phyloP scores from a whole-genome alignment of 2,329 filamentous ascomycete species.

The Colletotrichum limetticola region DNA sequence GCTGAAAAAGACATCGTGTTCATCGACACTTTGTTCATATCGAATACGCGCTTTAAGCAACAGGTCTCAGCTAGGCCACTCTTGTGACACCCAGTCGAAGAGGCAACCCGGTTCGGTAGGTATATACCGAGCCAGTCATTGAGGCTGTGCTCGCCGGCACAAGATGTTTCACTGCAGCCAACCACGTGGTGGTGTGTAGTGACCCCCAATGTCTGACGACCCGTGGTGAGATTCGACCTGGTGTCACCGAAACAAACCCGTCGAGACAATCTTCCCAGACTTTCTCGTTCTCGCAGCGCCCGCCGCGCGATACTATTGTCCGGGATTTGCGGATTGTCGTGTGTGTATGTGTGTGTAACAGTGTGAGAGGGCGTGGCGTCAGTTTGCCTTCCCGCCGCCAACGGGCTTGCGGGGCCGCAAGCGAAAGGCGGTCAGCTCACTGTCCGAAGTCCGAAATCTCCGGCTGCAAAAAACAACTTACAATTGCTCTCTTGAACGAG shows the following conservation, averaged over 20 bases:
- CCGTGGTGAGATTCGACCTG: not conserved
- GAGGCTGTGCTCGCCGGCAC: not conserved
- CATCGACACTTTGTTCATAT: not conserved
- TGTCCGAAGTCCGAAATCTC: not conserved
- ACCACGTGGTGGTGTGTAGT: not conserved
- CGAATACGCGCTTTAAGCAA: not conserved
- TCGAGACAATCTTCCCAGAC: not conserved
- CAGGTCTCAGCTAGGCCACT: not conserved
- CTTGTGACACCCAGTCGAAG: not conserved
- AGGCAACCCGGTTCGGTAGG: not conserved
- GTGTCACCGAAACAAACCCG: not conserved
- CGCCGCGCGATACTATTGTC: not conserved
- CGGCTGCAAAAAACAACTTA: not conserved
- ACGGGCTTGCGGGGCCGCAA: not conserved
- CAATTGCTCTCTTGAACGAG: not conserved
- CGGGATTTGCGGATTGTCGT: not conserved
- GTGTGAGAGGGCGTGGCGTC: not conserved
- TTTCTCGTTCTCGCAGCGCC: not conserved
- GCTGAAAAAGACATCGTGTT: not conserved
- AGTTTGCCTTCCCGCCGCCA: not conserved
- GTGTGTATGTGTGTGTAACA: not conserved
- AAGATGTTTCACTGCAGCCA: not conserved
- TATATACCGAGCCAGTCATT: not conserved
- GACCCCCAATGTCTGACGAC: not conserved
- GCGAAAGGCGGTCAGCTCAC: not conserved